Evolutionary conservation across 129 eudicot genomes (phyloP).

Genomic region (Flaveria bidentis): DNA sequence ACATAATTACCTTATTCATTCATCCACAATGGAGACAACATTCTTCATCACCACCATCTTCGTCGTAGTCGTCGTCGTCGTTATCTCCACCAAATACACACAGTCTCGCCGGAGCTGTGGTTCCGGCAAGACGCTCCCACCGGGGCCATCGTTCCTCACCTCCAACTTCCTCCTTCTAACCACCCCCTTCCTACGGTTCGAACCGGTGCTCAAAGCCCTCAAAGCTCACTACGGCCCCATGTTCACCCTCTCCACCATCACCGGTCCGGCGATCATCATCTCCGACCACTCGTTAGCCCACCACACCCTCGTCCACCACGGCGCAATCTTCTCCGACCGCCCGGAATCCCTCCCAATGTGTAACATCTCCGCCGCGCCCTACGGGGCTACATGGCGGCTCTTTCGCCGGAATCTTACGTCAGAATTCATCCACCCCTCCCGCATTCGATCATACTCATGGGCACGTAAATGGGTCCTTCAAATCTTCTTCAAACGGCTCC

Average conservation of each 20-base stretch:
- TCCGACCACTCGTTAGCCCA: conserved; percentile 46
- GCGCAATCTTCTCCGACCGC: conserved; percentile 57
- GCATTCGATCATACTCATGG: conserved; percentile 25
- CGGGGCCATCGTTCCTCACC: conserved; percentile 31
- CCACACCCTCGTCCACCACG: conserved; percentile 52
- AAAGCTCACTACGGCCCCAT: conserved; percentile 38
- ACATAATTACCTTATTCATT: not conserved
- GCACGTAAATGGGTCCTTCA: conserved; percentile 40
- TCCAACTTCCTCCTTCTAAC: conserved; percentile 28
- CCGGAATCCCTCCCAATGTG: conserved; percentile 31
- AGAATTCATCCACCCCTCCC: conserved; percentile 31
- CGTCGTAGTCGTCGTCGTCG: not conserved
- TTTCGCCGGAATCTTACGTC: conserved; percentile 37
- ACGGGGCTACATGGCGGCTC: conserved; percentile 41
- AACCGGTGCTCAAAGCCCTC: conserved; percentile 18
- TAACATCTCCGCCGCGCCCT: conserved; percentile 29
- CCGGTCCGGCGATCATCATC: conserved; percentile 39
- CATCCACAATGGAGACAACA: conserved; percentile 11
- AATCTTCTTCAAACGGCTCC: conserved; percentile 15
- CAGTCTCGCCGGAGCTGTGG: not conserved
- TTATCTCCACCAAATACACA: not conserved
- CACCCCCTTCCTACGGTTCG: conserved; percentile 13
- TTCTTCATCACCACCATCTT: not conserved
- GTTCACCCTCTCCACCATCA: conserved; percentile 43
- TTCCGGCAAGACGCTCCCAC: conserved; percentile 33